phyloP scores from a whole-genome alignment of 139 green algal genomes.

The Auxenochlorella pyrenoidosa region DNA sequence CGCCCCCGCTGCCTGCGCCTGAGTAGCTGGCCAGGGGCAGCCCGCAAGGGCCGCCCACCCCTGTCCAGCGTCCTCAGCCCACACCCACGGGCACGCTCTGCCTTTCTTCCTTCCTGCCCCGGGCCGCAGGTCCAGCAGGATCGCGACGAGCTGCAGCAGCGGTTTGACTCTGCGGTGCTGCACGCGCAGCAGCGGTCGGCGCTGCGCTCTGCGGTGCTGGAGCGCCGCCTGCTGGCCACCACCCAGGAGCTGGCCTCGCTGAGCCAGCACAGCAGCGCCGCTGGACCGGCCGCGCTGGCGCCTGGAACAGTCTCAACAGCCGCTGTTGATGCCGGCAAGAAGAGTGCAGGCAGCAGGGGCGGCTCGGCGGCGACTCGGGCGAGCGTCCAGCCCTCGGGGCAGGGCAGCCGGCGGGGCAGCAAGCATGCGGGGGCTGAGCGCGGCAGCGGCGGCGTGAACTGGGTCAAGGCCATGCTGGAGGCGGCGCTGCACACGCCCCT shows the following conservation, averaged over 20 bases:
- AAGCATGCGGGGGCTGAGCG: neutral
- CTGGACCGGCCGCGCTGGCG: neutral
- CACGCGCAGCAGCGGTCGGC: conserved; percentile 83
- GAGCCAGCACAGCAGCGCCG: conserved; percentile 71
- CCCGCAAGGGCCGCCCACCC: no score
- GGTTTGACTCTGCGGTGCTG: conserved; percentile 82
- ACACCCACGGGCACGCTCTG: no score
- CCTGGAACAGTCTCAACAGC: no score
- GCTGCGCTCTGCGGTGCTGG: conserved; percentile 57
- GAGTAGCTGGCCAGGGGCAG: no score
- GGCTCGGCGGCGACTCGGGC: neutral
- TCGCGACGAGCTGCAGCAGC: conserved; percentile 80
- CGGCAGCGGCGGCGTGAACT: neutral
- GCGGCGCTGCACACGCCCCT: conserved; percentile 29
- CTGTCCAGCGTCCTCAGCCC: no score
- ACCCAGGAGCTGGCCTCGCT: conserved; percentile 64
- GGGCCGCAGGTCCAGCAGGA: conserved; percentile 71
- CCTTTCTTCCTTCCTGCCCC: neutral
- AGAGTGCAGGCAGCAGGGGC: neutral
- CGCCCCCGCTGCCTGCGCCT: no score
- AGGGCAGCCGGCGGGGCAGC: neutral
- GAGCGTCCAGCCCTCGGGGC: no score
- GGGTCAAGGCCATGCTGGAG: neutral
- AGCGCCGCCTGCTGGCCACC: conserved; percentile 75
- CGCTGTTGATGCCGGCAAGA: neutral